Evolutionary conservation across 2,329 filamentous ascomycete genomes (phyloP), one percentile per base, ranked within the genome.

Genomic region (Gaeumannomyces tritici): DNA sequence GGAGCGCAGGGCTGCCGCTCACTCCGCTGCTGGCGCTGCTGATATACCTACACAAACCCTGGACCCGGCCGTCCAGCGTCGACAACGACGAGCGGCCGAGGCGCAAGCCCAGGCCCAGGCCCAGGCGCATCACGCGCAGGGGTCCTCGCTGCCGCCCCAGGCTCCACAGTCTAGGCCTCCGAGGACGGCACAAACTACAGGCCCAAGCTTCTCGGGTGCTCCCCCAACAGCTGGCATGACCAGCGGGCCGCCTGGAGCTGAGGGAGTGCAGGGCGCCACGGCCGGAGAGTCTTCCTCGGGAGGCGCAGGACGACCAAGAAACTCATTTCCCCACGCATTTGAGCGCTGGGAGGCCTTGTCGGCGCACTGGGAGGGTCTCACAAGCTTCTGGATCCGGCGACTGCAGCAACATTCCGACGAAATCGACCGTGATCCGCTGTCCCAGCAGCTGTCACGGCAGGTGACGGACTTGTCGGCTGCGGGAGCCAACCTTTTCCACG

Each of bases 391-490:
- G 93, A 95, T 99, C 66, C 89, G 91, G 58, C 88, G 92, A 68
- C 80, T 99, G 9, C 91, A 99, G 75, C 87, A 95, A 72, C 96
- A 96, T 71, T 89, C 90, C 31, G 88, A 92, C 62, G 92, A 96
- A 67, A 84, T 96, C 54, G 87, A 89, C 66, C 82, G 87, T 15
- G 90, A 96, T 67, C 90, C 93, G 0, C 78, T 98, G 29, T 92
- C 89, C 58, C 87, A 93, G 64, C 93, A 97, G 71, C 85, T 98
- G 70, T 91, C 92, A 13, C 88, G 95, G 35, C 95, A 99, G 73
- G 93, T 99, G 61, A 96, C 91, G 0, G 95, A 99, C 72, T 81
- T 99, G n/a, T 97, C 95, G 29, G 95, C 95, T 9, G 95, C 95
- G 0, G 95, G 95, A 15, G 95, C 95, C 6, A 99, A 99, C 69